A percentile compares a stretch with the other conserved stretches of the same genome.
Evolutionary conservation across 176 grass and related monocot genomes (phyloP).

Genomic region (Musa beccarii): DNA sequence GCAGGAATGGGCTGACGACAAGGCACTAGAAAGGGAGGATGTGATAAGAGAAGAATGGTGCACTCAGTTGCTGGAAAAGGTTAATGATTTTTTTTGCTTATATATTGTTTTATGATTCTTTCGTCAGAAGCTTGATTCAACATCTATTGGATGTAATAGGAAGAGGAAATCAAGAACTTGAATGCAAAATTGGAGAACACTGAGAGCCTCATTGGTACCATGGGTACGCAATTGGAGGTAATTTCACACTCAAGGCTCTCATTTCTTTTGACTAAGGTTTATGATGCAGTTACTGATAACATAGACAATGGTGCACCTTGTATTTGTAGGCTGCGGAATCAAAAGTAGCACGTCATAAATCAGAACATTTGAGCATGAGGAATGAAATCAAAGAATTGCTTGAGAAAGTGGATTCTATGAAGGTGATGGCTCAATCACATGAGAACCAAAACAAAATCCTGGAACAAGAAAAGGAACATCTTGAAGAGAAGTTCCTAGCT

Average conservation of each 20-base stretch:
- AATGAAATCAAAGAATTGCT: conserved; percentile 63
- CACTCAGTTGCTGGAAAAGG: conserved; percentile 53
- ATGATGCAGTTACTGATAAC: neutral
- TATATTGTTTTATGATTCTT: neutral
- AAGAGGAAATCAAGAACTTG: conserved; percentile 66
- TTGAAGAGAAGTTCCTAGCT: conserved; percentile 56
- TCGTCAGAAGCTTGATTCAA: neutral
- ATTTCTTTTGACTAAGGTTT: conserved; percentile 1
- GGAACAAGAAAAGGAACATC: conserved; percentile 77
- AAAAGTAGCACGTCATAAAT: conserved; percentile 32
- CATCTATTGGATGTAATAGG: conserved; percentile 29
- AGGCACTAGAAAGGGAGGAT: conserved; percentile 67
- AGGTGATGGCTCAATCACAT: conserved; percentile 37
- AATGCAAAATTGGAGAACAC: conserved; percentile 40
- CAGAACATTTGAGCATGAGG: conserved; percentile 45
- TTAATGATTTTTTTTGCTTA: conserved; percentile 14
- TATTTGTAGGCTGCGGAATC: conserved; percentile 43
- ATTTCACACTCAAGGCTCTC: neutral
- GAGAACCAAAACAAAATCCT: conserved; percentile 63
- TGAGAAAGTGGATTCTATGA: conserved; percentile 41
- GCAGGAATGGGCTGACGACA: conserved; percentile 57
- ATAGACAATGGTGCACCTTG: neutral
- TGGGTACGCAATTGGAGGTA: conserved; percentile 50
- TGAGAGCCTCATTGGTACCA: conserved; percentile 35
- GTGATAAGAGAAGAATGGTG: conserved; percentile 47